These are phyloP conservation scores for Clonostachys sp. DNA, from an alignment of 2,329 filamentous ascomycete genomes.

Conservation along the genomic window DNA sequence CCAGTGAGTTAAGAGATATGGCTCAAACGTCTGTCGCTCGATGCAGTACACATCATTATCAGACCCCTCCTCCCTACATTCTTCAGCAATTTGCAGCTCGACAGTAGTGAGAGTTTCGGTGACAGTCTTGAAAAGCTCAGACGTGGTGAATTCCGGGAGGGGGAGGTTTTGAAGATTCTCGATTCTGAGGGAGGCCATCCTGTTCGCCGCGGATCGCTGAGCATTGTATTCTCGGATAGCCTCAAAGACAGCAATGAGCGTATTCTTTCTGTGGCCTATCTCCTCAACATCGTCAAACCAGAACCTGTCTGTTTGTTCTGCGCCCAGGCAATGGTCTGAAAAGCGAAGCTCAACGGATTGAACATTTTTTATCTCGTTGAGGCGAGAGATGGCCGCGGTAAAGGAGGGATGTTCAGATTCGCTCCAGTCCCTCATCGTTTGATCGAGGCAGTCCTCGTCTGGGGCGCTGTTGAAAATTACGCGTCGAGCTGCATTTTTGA, in stretches of 20 bases:
- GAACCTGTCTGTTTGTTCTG: no score
- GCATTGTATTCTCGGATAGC: slow-evolving; percentile 7
- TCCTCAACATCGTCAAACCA: no score
- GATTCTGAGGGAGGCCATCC: slow-evolving; percentile 8
- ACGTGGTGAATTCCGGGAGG: slow-evolving; percentile 2
- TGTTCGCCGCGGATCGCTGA: neutral
- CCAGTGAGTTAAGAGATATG: slow-evolving; percentile 8
- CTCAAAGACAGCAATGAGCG: slow-evolving; percentile 5
- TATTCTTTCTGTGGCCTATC: neutral
- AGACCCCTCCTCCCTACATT: slow-evolving; percentile 4
- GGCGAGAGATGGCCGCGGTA: no score
- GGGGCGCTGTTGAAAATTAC: no score
- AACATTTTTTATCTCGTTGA: no score
- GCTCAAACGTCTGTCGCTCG: slow-evolving; percentile 11
- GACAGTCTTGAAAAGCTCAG: slow-evolving; percentile 3
- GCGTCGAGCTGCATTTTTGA: no score
- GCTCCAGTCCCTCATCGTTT: no score
- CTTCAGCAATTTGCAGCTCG: slow-evolving; percentile 4
- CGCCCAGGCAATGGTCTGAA: no score
- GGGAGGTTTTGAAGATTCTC: slow-evolving; percentile 11
- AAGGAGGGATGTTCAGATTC: no score
- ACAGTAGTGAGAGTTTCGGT: slow-evolving; percentile 8
- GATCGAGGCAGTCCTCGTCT: no score
- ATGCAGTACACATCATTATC: slow-evolving; percentile 6
- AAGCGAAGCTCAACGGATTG: no score